Evolutionary conservation across 257 asterid species (phyloP).

Genomic region (Anisodus tanguticus): DNA sequence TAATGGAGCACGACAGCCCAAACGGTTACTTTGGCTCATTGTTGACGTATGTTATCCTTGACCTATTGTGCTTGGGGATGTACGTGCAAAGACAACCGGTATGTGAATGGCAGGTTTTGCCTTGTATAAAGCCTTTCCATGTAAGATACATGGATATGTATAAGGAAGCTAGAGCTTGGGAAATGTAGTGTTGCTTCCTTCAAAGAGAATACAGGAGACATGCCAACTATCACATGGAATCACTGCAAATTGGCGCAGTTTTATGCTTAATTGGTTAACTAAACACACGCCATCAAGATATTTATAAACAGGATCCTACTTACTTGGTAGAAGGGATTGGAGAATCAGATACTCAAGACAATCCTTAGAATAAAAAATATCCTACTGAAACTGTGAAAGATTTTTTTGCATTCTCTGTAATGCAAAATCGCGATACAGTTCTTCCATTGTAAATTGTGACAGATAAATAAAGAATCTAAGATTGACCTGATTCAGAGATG

Average conservation of each 20-base stretch:
- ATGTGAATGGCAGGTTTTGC: not conserved
- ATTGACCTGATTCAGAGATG: not conserved
- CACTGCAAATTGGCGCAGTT: constrained; percentile 1
- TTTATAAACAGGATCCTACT: not conserved
- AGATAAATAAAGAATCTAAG: not conserved
- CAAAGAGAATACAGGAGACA: not conserved
- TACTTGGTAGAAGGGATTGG: not conserved
- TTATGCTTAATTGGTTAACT: not conserved
- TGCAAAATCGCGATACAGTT: not conserved
- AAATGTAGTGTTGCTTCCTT: constrained; percentile 7
- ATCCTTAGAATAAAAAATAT: not conserved
- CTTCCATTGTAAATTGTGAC: constrained; percentile 7
- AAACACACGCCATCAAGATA: not conserved
- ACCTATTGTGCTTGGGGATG: not conserved
- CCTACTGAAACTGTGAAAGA: not conserved
- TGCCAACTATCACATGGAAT: not conserved
- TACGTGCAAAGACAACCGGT: not conserved
- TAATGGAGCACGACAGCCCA: constrained; percentile 10
- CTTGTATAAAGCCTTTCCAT: constrained; percentile 1
- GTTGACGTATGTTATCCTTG: not conserved
- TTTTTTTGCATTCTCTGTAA: not conserved
- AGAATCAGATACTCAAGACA: constrained; percentile 12
- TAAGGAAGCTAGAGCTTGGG: constrained; percentile 6
- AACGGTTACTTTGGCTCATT: not conserved
- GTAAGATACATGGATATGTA: not conserved